phyloP scores from a whole-genome alignment of 2,329 filamentous ascomycete genomes.

The Fusarium praegraminearum region DNA sequence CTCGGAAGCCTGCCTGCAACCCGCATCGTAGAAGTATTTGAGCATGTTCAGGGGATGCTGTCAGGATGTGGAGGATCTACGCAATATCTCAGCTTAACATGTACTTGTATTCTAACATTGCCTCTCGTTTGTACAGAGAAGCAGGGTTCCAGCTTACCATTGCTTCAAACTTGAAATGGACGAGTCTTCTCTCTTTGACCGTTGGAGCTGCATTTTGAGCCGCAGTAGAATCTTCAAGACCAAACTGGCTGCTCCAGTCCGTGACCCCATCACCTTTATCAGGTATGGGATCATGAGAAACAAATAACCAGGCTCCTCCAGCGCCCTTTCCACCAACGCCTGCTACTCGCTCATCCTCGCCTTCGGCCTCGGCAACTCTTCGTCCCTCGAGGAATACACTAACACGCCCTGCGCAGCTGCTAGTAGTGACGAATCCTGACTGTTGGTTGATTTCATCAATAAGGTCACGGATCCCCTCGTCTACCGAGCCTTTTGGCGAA shows the following conservation, averaged over 20 bases:
- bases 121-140: slow-evolving; percentile 39
- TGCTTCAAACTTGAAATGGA: slow-evolving; percentile 94
- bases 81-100: slow-evolving; percentile 40
- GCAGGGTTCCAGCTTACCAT: slow-evolving; percentile 74
- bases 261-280: slow-evolving; percentile 44
- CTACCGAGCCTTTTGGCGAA: slow-evolving; percentile 90
- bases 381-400: slow-evolving; percentile 89
- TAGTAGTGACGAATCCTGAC: slow-evolving; percentile 87
- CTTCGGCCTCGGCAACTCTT: slow-evolving; percentile 53
- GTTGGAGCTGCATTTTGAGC: slow-evolving; percentile 35
- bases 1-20: slow-evolving; percentile 85
- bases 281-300: slow-evolving; percentile 81
- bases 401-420: slow-evolving; percentile 89
- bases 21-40: slow-evolving; percentile 81
- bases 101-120: slow-evolving; percentile 22
- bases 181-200: slow-evolving; percentile 59
- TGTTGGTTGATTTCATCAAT: slow-evolving; percentile 82
- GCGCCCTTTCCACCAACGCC: slow-evolving; percentile 86
- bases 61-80: slow-evolving; percentile 89
- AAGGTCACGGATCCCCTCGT: slow-evolving; percentile 79
- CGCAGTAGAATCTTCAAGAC: slow-evolving; percentile 45
- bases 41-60: slow-evolving; percentile 79
- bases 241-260: slow-evolving; percentile 51
- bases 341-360: slow-evolving; percentile 57
- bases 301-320: slow-evolving; percentile 86